Evolutionary conservation across 768 basidiomycete genomes (phyloP), one percentile per base, ranked within the genome.

Genomic region (Pulveroboletus sp.): DNA sequence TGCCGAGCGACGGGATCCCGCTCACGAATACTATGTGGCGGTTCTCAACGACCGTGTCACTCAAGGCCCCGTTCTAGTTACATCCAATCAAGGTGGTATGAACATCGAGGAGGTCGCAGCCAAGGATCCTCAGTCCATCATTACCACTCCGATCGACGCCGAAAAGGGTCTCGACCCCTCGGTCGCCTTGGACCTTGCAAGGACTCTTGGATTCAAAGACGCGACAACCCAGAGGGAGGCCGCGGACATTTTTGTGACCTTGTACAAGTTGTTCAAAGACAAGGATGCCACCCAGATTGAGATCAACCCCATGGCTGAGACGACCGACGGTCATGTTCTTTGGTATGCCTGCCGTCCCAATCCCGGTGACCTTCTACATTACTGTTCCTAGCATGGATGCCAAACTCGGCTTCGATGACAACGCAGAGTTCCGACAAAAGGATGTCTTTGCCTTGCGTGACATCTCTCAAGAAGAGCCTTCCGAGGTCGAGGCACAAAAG

Each of bases 241-340:
- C 11, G 95, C 94, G 0, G 83, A 90, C 56, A 90, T 91, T 56
- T 98, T 99, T 70, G 80, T 88, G 61, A 89, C 94, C 61, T 79
- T 99, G 48, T 97, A 97, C 76, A 87, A 80, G 63, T 87, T 99
- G 64, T 98, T 97, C 81, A 97, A 93, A 72, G 94, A 97, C 50
- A 98, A 94, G 75, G 97, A 99, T 65, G 94, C 97, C 1, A 98
- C 95, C 13, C 97, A 98, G 71, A 97, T 99, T 60, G 97, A 99
- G 74, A 99, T 99, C 69, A 99, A 99, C 73, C 97, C 97, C 17
- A 77, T 99, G 77, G 91, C 93, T 2, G 85, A 97, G 70, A 87
- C 94, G 24, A 78, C 74, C 13, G 94, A 97, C 60, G 97, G 97
- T 8, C 79, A 79, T 51, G 94, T 99, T 43, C 84, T 98, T 42